A percentile compares a stretch with the other conserved stretches of the same genome.
Conservation (phyloP, 495 filamentous ascomycete genomes). For the Apiosordaria backusii region DNA sequence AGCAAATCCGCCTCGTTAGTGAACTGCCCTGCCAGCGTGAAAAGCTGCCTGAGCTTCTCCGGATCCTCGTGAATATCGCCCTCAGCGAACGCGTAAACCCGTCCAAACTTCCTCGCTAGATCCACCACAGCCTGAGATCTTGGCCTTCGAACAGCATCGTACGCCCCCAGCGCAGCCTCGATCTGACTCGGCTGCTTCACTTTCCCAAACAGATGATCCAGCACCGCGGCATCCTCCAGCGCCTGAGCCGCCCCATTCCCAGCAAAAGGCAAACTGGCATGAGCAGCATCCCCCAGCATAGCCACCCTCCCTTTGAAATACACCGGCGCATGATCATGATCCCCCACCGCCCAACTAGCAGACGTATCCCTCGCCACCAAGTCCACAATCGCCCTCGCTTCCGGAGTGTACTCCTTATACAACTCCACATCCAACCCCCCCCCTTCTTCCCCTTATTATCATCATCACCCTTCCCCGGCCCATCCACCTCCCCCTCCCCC, state of each 20-base stretch:
- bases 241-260: constrained; percentile 59
- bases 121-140: constrained; percentile 34
- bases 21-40: constrained; percentile 26
- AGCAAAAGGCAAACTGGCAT: constrained; percentile 56
- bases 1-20: constrained; percentile 35
- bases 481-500: background rate
- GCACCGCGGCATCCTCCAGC: constrained; percentile 55
- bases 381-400: constrained; percentile 32
- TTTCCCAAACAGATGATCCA: constrained; percentile 33
- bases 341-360: constrained; percentile 36
- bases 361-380: constrained; percentile 33
- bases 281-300: constrained; percentile 57
- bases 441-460: background rate
- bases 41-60: constrained; percentile 28
- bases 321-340: constrained; percentile 52
- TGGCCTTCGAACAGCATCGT: constrained; percentile 26
- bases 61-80: constrained; percentile 36
- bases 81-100: constrained; percentile 36
- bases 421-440: constrained; percentile 22
- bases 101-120: constrained; percentile 31
- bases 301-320: constrained; percentile 47
- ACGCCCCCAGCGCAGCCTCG: constrained; percentile 29
- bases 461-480: background rate
- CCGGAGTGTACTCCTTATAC: constrained; percentile 33
- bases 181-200: constrained; percentile 18